Conservation (phyloP, 2,329 filamentous ascomycete species). For the Atkinsonella hypoxylon region DNA sequence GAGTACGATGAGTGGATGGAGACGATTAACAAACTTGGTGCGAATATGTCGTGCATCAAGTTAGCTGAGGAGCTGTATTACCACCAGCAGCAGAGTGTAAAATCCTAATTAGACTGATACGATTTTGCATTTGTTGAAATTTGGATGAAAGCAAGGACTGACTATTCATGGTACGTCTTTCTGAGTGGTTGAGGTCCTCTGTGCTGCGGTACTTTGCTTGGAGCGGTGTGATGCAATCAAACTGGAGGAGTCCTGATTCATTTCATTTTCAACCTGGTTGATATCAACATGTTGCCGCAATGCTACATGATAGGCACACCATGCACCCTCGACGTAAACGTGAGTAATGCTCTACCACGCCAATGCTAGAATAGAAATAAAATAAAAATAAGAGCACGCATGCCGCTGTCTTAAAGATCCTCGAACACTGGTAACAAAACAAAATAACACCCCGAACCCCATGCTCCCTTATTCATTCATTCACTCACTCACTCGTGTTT, state of each 20-base stretch:
- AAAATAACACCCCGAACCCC: background rate
- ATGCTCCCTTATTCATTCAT: background rate
- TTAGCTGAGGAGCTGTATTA: slow-evolving; percentile 61
- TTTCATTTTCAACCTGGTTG: too few species aligned
- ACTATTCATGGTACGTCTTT: too few species aligned
- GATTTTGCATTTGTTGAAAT: too few species aligned
- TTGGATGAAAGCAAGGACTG: too few species aligned
- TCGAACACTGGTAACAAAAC: background rate
- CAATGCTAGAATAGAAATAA: background rate
- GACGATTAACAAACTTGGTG: slow-evolving; percentile 83
- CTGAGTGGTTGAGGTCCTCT: too few species aligned
- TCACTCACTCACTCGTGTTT: too few species aligned
- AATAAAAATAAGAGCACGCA: too few species aligned
- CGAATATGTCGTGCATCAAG: slow-evolving; percentile 80
- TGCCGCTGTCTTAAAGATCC: background rate
- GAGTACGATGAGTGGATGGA: slow-evolving; percentile 91
- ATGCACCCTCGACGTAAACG: background rate
- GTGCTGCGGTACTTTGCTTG: too few species aligned
- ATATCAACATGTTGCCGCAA: background rate
- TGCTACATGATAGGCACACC: background rate
- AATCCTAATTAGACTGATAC: background rate
- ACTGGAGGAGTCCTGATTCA: too few species aligned
- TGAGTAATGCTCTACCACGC: background rate
- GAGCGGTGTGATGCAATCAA: too few species aligned
- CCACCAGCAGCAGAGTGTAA: slow-evolving; percentile 18